Evolutionary conservation across 495 filamentous ascomycete genomes (phyloP).

Genomic region (Letharia lupina): DNA sequence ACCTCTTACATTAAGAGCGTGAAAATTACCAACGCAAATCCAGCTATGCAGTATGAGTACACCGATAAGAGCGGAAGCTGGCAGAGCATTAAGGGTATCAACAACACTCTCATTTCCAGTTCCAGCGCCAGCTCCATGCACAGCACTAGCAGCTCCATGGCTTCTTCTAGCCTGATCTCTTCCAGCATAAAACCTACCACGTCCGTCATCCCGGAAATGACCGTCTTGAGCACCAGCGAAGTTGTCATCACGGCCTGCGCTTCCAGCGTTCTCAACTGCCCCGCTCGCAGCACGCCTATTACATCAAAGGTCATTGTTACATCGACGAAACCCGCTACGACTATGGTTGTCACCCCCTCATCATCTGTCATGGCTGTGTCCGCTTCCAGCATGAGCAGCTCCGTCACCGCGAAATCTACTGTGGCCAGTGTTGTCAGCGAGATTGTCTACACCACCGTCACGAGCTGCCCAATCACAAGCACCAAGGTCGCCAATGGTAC

Average conservation of each 20-base stretch:
- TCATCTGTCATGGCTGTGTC: background rate
- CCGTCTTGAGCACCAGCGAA: background rate
- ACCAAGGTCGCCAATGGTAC: slow-evolving; percentile 17
- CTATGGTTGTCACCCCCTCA: background rate
- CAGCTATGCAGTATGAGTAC: slow-evolving; percentile 33
- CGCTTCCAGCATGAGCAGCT: background rate
- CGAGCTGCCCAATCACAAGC: slow-evolving; percentile 22
- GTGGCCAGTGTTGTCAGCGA: slow-evolving; percentile 12
- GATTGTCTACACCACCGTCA: slow-evolving; percentile 20
- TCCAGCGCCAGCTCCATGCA: slow-evolving; percentile 1
- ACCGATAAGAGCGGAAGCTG: slow-evolving; percentile 33
- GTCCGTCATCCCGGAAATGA: background rate
- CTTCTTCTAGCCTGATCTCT: background rate
- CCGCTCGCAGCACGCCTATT: slow-evolving; percentile 2
- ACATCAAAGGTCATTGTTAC: slow-evolving; percentile 2
- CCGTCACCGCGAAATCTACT: slow-evolving; percentile 7
- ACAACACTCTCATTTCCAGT: slow-evolving; percentile 8
- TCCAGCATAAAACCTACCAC: slow-evolving; percentile 3
- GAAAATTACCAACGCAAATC: slow-evolving; percentile 34
- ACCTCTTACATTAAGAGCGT: slow-evolving; percentile 56
- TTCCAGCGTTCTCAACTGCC: background rate
- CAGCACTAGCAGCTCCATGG: background rate
- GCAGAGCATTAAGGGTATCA: slow-evolving; percentile 32
- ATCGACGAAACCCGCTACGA: background rate
- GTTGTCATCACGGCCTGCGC: slow-evolving; percentile 1